Percentiles rank a stretch among this genome's conserved stretches.
phyloP scores from a whole-genome alignment of 108 stramenopile genomes.

The Stephanodiscus minutulus region DNA sequence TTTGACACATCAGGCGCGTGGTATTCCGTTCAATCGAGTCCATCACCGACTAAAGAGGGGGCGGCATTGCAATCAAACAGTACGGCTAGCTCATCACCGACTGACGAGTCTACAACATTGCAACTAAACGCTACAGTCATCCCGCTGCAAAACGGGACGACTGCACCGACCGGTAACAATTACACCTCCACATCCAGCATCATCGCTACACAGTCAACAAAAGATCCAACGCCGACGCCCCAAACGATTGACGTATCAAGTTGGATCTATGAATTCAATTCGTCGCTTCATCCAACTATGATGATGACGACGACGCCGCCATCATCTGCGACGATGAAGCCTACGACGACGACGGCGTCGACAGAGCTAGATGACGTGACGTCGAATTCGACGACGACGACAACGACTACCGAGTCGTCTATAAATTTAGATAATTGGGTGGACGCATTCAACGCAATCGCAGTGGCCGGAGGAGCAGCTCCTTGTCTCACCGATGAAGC shows the following conservation, averaged over 20 bases:
- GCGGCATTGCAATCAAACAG: too few relatives aligned
- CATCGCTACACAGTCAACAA: background rate
- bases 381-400: background rate
- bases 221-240: background rate
- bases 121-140: too few relatives aligned
- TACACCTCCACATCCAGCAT: background rate
- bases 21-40: too few relatives aligned
- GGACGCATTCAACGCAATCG: background rate
- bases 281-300: background rate
- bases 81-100: too few relatives aligned
- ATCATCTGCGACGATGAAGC: too few relatives aligned
- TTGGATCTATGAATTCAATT: constrained; percentile 5
- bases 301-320: background rate
- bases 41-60: too few relatives aligned
- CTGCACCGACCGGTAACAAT: background rate
- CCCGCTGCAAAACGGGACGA: too few relatives aligned
- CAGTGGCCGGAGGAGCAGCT: background rate
- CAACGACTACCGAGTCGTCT: background rate
- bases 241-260: background rate
- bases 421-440: background rate
- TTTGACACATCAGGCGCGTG: too few relatives aligned
- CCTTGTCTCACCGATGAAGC: constrained; percentile 1
- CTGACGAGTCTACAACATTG: too few relatives aligned
- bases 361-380: background rate
- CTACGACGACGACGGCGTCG: background rate